Evolutionary conservation across 2,329 filamentous ascomycete genomes (phyloP).

Genomic region (Neofusicoccum ribis): DNA sequence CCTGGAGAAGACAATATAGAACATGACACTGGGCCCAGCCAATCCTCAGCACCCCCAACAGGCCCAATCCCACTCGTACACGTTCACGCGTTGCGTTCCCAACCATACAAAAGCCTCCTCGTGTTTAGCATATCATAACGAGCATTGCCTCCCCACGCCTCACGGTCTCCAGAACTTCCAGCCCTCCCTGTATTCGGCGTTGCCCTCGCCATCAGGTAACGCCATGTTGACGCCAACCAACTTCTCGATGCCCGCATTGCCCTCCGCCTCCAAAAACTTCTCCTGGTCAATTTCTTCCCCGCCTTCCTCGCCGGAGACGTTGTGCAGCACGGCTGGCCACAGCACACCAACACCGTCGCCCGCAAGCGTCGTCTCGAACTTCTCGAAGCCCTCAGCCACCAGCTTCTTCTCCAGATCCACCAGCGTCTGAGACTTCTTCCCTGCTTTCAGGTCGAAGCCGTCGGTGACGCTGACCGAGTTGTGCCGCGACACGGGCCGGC

Average conservation of each 20-base stretch:
- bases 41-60: neutral
- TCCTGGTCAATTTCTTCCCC: conserved; percentile 93
- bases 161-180: conserved; percentile 44
- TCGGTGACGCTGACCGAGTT: neutral
- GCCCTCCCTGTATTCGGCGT: conserved; percentile 35
- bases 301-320: conserved; percentile 76
- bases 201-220: conserved; percentile 21
- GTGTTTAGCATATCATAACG: neutral
- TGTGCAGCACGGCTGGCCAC: conserved; percentile 87
- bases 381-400: conserved; percentile 66
- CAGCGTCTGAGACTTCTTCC: conserved; percentile 52
- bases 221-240: conserved; percentile 69
- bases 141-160: neutral
- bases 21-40: neutral
- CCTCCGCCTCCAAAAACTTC: conserved; percentile 80
- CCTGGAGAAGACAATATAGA: neutral
- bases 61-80: neutral
- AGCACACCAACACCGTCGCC: conserved; percentile 93
- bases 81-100: neutral
- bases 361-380: conserved; percentile 86
- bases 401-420: conserved; percentile 63
- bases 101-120: neutral
- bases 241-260: conserved; percentile 80
- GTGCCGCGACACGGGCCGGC: conserved; percentile 20
- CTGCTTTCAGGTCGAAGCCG: conserved; percentile 39